Conservation (phyloP, 179 eudicot genomes). For the Corrigiola litoralis region DNA sequence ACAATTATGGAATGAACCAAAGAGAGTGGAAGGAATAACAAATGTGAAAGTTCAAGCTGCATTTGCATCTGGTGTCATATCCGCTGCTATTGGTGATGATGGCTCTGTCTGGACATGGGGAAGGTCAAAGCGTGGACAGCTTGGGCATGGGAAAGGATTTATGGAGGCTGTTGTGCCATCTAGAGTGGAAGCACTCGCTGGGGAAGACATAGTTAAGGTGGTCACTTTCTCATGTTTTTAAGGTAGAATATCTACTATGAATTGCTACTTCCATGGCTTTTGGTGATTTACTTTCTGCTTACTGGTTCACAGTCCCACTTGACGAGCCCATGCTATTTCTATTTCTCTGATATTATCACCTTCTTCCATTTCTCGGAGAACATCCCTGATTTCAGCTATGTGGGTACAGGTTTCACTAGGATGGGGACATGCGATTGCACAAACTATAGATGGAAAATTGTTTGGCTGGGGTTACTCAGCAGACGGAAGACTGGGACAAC, state of each 20-base stretch:
- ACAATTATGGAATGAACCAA: slow-evolving; percentile 74
- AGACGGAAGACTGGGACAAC: slow-evolving; percentile 84
- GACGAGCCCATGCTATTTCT: background rate
- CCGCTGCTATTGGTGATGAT: slow-evolving; percentile 78
- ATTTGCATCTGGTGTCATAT: slow-evolving; percentile 90
- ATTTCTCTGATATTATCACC: background rate
- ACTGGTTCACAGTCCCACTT: background rate
- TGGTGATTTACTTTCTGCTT: background rate
- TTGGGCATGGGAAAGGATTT: slow-evolving; percentile 76
- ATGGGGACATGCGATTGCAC: slow-evolving; percentile 95
- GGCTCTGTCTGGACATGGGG: slow-evolving; percentile 99
- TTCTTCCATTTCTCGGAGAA: background rate
- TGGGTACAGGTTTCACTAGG: slow-evolving; percentile 71
- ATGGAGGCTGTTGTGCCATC: slow-evolving; percentile 60
- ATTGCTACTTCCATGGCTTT: background rate
- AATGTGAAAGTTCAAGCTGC: slow-evolving; percentile 64
- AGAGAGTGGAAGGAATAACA: slow-evolving; percentile 58
- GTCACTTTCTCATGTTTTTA: slow-evolving; percentile 37
- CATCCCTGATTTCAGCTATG: slow-evolving; percentile 7
- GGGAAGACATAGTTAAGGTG: slow-evolving; percentile 84
- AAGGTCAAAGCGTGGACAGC: slow-evolving; percentile 93
- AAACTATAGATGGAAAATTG: slow-evolving; percentile 63
- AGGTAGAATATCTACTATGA: slow-evolving; percentile 32
- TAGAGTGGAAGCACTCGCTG: slow-evolving; percentile 65
- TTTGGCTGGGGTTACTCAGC: slow-evolving; percentile 97